These are phyloP conservation scores for Stephania japonica DNA, from an alignment of 164 flowering plant species.

Conservation along the genomic window DNA sequence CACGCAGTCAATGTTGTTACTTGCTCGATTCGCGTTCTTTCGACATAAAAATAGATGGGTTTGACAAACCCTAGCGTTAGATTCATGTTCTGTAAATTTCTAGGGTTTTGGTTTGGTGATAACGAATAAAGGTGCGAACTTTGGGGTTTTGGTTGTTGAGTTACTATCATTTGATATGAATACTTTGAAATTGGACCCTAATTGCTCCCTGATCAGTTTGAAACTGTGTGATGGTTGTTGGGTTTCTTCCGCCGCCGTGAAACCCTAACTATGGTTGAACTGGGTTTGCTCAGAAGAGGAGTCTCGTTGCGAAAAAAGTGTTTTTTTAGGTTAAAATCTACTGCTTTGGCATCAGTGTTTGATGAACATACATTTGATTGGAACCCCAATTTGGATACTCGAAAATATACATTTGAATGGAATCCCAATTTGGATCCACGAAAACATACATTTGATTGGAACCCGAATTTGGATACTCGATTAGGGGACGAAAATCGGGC, in stretches of 20 bases:
- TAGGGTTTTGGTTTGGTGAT: background rate
- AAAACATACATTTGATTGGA: too few relatives aligned
- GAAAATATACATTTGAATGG: conserved; percentile 8
- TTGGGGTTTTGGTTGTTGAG: background rate
- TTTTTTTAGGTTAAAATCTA: conserved; percentile 5
- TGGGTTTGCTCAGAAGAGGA: conserved; percentile 1
- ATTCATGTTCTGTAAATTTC: background rate
- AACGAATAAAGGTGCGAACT: background rate
- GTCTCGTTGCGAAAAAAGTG: conserved; percentile 4
- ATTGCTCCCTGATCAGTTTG: conserved; percentile 6
- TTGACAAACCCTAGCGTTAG: background rate
- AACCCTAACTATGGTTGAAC: conserved; percentile 7
- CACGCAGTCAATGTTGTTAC: background rate
- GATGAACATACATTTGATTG: conserved; percentile 15
- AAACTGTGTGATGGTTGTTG: background rate
- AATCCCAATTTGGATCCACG: background rate
- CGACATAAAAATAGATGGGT: background rate
- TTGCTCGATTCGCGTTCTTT: background rate
- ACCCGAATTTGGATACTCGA: background rate
- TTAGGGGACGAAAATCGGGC: background rate
- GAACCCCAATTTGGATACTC: background rate
- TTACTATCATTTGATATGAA: background rate
- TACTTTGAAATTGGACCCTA: background rate
- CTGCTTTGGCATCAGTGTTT: conserved; percentile 12
- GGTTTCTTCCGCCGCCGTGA: background rate